Percentiles rank a stretch among this genome's conserved stretches.
These are phyloP conservation scores for Pythium vanterpoolii DNA, from an alignment of 352 stramenopile species.

Conservation along the genomic window DNA sequence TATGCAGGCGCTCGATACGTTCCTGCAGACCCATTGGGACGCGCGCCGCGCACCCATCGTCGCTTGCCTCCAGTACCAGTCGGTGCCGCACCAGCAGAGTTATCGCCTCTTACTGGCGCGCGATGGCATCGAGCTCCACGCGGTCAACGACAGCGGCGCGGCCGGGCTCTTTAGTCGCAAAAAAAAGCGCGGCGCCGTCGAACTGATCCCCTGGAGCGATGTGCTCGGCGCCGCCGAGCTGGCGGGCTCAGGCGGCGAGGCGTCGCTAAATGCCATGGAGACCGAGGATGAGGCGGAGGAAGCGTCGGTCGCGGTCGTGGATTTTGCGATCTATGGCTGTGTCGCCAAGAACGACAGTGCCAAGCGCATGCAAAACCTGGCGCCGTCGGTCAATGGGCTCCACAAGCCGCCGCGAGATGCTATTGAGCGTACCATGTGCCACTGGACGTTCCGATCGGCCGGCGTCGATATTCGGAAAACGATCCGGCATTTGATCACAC, in stretches of 20 bases:
- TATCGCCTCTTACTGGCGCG: constrained; percentile 30
- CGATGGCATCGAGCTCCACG: constrained; percentile 38
- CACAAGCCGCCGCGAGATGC: constrained; percentile 18
- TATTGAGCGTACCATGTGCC: constrained; percentile 26
- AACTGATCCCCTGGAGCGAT: constrained; percentile 42
- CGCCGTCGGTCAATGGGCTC: constrained; percentile 3
- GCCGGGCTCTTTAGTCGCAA: constrained; percentile 19
- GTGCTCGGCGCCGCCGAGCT: constrained; percentile 39
- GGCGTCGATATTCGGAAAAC: constrained; percentile 28
- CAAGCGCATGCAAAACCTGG: constrained; percentile 19
- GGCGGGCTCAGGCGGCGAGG: constrained; percentile 15
- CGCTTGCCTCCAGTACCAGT: constrained; percentile 16
- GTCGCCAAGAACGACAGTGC: constrained; percentile 14
- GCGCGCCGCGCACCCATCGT: constrained; percentile 18
- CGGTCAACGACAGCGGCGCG: background rate
- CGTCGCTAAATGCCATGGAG: background rate
- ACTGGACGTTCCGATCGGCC: constrained; percentile 46
- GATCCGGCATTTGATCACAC: constrained; percentile 30
- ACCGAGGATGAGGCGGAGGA: background rate
- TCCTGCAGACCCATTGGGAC: constrained; percentile 20
- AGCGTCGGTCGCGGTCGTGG: background rate
- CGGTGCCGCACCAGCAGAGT: background rate
- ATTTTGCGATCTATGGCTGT: constrained; percentile 26
- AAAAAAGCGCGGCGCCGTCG: constrained; percentile 24
- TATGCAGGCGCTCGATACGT: constrained; percentile 18